Evolutionary conservation across 1,139 yeast species (phyloP).

Genomic region (Ogataea hybrid): DNA sequence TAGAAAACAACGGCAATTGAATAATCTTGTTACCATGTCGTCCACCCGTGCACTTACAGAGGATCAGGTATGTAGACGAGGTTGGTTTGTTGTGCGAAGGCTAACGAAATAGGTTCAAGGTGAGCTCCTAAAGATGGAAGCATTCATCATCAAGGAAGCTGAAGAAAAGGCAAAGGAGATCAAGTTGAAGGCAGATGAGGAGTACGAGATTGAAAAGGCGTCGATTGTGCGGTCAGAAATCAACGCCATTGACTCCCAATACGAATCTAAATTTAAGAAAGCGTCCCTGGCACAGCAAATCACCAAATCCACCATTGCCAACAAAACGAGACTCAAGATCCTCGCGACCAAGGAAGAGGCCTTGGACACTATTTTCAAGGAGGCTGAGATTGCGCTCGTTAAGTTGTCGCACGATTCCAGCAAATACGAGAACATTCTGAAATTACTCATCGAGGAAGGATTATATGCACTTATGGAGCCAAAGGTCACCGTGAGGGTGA

Average conservation of each 20-base stretch:
- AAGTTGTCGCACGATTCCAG: no score
- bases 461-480: no score
- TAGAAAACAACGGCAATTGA: constrained; percentile 7
- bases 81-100: neutral
- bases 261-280: constrained; percentile 84
- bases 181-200: constrained; percentile 94
- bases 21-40: constrained; percentile 20
- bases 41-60: constrained; percentile 41
- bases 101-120: constrained; percentile 67
- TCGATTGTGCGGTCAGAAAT: constrained; percentile 90
- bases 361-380: no score
- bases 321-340: constrained; percentile 94
- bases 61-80: constrained; percentile 37
- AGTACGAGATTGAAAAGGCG: constrained; percentile 96
- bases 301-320: constrained; percentile 90
- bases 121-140: constrained; percentile 97
- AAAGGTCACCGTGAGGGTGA: no score
- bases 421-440: no score
- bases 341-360: no score
- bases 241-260: constrained; percentile 78
- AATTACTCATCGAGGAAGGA: no score
- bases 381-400: no score
- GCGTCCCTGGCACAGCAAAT: constrained; percentile 93
- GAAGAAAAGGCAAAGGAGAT: constrained; percentile 98
- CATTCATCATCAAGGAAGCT: constrained; percentile 98